Conservation (phyloP, 306 rosid genomes). For the Geum urbanum region DNA sequence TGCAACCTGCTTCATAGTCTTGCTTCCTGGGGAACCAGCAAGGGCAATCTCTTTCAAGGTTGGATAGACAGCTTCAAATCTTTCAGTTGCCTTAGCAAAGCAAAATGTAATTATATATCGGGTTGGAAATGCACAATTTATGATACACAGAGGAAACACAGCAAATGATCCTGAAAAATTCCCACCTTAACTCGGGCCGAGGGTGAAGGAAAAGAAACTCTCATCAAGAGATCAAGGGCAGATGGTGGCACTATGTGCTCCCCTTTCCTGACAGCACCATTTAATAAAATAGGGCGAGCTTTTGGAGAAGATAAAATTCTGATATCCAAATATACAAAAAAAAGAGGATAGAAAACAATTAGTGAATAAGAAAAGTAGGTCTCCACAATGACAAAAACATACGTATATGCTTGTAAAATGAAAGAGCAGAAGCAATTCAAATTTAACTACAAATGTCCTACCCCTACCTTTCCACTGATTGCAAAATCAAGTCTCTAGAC, state of each 20-base stretch:
- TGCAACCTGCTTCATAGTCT: conserved; percentile 73
- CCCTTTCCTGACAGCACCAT: conserved; percentile 84
- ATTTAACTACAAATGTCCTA: conserved; percentile 16
- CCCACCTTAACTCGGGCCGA: conserved; percentile 72
- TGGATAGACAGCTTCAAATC: conserved; percentile 80
- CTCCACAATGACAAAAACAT: conserved; percentile 19
- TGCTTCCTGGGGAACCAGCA: conserved; percentile 81
- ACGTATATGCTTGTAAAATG: not conserved
- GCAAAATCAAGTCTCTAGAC: conserved; percentile 82
- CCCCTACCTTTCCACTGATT: conserved; percentile 74
- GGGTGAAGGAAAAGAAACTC: conserved; percentile 59
- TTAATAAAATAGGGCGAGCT: conserved; percentile 67
- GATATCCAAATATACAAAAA: not conserved
- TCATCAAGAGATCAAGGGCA: conserved; percentile 64
- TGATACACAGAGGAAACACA: conserved; percentile 9
- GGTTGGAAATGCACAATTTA: not conserved
- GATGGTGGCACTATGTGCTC: conserved; percentile 79
- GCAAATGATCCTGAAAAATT: conserved; percentile 16
- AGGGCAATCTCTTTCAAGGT: conserved; percentile 71
- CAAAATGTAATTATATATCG: conserved; percentile 6
- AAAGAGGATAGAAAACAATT: not conserved
- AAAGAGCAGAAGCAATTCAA: not conserved
- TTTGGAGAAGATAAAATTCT: conserved; percentile 57
- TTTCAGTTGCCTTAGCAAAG: conserved; percentile 71
- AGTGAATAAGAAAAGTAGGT: conserved; percentile 7